Evolutionary conservation across 768 basidiomycete species (phyloP), one percentile per base, ranked within the genome.

Genomic region (Lactarius sp.): DNA sequence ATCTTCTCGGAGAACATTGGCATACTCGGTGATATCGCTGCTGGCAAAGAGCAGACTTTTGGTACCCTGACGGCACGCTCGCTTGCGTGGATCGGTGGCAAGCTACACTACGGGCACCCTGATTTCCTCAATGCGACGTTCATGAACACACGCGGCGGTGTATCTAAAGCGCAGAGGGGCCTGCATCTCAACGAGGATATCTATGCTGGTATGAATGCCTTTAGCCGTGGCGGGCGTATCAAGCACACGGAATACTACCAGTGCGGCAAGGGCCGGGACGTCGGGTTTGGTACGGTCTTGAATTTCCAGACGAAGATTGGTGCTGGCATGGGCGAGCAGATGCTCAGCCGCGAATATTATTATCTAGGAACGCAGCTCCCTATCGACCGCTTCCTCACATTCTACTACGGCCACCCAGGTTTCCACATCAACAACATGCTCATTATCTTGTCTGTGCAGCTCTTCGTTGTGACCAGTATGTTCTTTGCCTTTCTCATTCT

Each of bases 401-500:
- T 98, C 83, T 98, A 99, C 80, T 99, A 99, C 70, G 95, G 94
- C 52, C 97, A 98, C 75, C 97, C 97, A 51, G 97, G 93, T 58
- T 99, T 99, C 88, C 97, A 98, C 73, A 96, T 99, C 79, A 98
- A 99, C 82, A 99, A 98, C 75, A 98, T 98, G 85, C 80, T 98
- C 73, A 90, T 99, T 76, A 99, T 99, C 72, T 76, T 97, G 68
- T 96, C 97, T 44, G 92, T 98, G 33, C 96, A 98, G 74, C 78
- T 95, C 64, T 98, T 99, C 83, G 83, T 98, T 70, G 80, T 96
- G 58, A 92, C 94, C 5, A 84, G 92, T 93, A 72, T 69, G 91
- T 83, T 16, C 20, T n/a, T 44, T 33, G 22, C 57, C 56, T 60
- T 34, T 61, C 37, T 58, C 27, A 54, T 8, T 34, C 16, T n/a